Base-by-base conservation (phyloP, 495 filamentous ascomycete genomes). In the Penicillium pancosmium region DNA sequence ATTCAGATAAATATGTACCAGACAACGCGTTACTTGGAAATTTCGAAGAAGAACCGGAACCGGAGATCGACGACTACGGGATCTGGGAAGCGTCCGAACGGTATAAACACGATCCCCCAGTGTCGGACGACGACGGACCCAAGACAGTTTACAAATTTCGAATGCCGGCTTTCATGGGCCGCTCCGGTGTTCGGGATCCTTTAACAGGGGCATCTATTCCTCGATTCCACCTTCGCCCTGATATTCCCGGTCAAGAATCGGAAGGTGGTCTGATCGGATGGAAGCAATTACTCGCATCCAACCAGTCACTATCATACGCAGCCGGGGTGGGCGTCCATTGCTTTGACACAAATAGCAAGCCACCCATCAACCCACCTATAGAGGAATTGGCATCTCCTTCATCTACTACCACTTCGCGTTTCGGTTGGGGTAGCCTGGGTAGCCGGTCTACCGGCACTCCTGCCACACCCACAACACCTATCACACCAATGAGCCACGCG, bases 161-260 rank as follows among this genome's bases (percentile, higher is more conserved):
- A 10, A 77, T 81, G 74, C 77, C 78, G 5, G 70, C 75, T 25
- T 75, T 73, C 51, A 78, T 81, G 74, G 78, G 78, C 8, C 64
- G 76, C 13, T 67, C 72, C 11, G 74, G 74, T 12, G n/a, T 62
- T 31, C 61, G 50, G 25, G 71, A 69, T 12, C 71, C 57, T 16
- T 56, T 49, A 10, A 69, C 68, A 7, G 70, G 72, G 15, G 65
- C 71, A 11, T 70, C 69, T 0, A 78, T 79, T 23, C 78, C 78
- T 9, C 65, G 67, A 13, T 79, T 81, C 57, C 60, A 76, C n/a
- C 72, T 81, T 11, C 76, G 66, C 25, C 77, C 78, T 8, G 78
- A 81, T 64, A 70, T 79, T 38, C 54, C 65, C 0, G 77, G 78
- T 12, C 70, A 74, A 46, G 78, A 81, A 52, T 66, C 67, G 6